Conservation (phyloP, 1,284 basidiomycete species). For the Mycena citricolor region DNA sequence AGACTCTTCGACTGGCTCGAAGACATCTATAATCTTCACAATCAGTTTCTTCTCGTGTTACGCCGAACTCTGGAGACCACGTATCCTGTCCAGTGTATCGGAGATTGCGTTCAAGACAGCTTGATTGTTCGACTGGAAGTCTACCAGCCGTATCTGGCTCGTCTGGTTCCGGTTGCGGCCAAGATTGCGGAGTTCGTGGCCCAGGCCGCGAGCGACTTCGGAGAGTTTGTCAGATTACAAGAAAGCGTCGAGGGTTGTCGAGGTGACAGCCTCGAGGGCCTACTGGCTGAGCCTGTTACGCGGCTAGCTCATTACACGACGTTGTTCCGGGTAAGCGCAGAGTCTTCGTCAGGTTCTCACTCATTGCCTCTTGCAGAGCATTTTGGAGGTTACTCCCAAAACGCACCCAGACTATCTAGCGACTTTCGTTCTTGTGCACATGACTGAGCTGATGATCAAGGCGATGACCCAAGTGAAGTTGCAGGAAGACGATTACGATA, state of each 20-base stretch:
- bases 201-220: slow-evolving; percentile 67
- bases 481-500: slow-evolving; percentile 80
- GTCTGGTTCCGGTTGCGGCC: slow-evolving; percentile 60
- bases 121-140: slow-evolving; percentile 72
- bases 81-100: slow-evolving; percentile 48
- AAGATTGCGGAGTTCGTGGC: slow-evolving; percentile 55
- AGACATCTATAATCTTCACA: slow-evolving; percentile 77
- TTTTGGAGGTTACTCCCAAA: slow-evolving; percentile 68
- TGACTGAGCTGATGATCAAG: slow-evolving; percentile 66
- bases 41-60: slow-evolving; percentile 56
- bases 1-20: slow-evolving; percentile 84
- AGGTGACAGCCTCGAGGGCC: slow-evolving; percentile 62
- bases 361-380: slow-evolving; percentile 32
- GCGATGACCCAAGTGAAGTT: slow-evolving; percentile 81
- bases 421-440: slow-evolving; percentile 64
- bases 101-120: slow-evolving; percentile 49
- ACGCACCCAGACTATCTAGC: slow-evolving; percentile 68
- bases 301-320: slow-evolving; percentile 72
- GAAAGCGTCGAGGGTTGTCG: slow-evolving; percentile 52
- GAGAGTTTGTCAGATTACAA: slow-evolving; percentile 81
- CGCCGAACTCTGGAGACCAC: slow-evolving; percentile 44
- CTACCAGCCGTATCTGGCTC: slow-evolving; percentile 83
- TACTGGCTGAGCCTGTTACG: slow-evolving; percentile 76
- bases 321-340: slow-evolving; percentile 66
- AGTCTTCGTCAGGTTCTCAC: neutral